These are phyloP conservation scores for Astrothelium macrocarpum DNA, from an alignment of 495 filamentous ascomycete species.

Conservation along the genomic window DNA sequence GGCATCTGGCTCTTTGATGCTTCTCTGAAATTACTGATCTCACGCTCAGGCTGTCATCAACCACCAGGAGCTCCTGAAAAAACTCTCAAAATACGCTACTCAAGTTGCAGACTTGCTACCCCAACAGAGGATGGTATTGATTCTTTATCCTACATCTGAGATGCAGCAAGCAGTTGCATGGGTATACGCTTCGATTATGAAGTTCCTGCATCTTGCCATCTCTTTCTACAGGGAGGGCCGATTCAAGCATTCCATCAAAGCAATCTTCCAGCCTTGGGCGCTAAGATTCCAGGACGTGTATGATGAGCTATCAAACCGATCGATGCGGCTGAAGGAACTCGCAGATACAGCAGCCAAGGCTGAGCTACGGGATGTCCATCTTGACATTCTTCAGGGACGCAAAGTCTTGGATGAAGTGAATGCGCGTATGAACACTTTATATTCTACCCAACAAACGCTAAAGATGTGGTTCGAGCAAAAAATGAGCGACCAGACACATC, in stretches of 20 bases:
- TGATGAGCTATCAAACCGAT: not conserved
- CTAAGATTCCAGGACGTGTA: not conserved
- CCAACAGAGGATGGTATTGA: not conserved
- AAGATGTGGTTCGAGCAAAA: not conserved
- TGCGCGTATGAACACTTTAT: not conserved
- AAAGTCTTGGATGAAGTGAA: not conserved
- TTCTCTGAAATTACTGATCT: not conserved
- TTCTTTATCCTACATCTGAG: conserved; percentile 9
- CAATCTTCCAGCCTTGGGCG: not conserved
- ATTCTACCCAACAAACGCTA: not conserved
- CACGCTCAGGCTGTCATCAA: conserved; percentile 10
- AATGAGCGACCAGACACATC: not conserved
- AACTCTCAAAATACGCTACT: not conserved
- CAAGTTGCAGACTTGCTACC: conserved; percentile 11
- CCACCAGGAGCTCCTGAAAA: conserved; percentile 5
- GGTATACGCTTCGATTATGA: conserved; percentile 11
- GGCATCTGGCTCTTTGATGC: too few species aligned
- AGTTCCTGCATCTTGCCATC: conserved; percentile 9
- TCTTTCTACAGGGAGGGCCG: conserved; percentile 8
- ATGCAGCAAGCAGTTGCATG: conserved; percentile 13
- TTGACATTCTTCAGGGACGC: not conserved
- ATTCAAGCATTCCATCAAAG: conserved; percentile 7
- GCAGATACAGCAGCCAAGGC: not conserved
- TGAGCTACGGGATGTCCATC: not conserved
- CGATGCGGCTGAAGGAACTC: not conserved